Evolutionary conservation across 768 basidiomycete species (phyloP).

Genomic region (Phylloporus scabripes): DNA sequence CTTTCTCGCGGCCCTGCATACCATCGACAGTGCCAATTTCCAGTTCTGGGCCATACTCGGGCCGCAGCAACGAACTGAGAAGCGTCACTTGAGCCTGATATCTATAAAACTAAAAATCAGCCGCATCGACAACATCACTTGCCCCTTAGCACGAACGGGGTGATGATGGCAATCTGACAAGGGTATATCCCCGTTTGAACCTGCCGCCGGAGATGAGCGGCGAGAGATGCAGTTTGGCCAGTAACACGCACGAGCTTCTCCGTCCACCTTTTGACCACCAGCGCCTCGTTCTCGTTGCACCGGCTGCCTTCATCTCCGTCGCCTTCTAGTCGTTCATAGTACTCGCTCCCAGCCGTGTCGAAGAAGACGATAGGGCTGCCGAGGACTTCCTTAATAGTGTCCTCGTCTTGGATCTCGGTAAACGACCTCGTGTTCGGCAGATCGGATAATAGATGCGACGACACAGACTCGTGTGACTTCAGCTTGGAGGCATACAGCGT

Average conservation of each 20-base stretch:
- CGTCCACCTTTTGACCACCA: constrained; percentile 78
- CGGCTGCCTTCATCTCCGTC: constrained; percentile 86
- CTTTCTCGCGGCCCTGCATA: constrained; percentile 95
- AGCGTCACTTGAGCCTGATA: constrained; percentile 95
- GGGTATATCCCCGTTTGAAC: constrained; percentile 55
- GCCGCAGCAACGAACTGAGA: constrained; percentile 70
- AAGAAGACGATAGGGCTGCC: constrained; percentile 83
- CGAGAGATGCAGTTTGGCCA: neutral
- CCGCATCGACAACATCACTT: too few species aligned
- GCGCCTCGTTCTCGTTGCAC: constrained; percentile 93
- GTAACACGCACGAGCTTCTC: constrained; percentile 58
- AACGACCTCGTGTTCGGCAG: constrained; percentile 48
- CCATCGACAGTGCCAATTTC: constrained; percentile 96
- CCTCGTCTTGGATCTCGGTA: constrained; percentile 41
- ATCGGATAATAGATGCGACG: constrained; percentile 65
- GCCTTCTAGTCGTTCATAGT: constrained; percentile 76
- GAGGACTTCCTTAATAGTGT: constrained; percentile 67
- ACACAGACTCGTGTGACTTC: constrained; percentile 65
- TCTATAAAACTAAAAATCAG: constrained; percentile 21
- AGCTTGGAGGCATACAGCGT: constrained; percentile 74
- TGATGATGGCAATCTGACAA: constrained; percentile 79
- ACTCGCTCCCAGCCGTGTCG: constrained; percentile 92
- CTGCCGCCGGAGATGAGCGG: constrained; percentile 32
- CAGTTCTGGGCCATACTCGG: constrained; percentile 57
- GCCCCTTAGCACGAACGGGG: constrained; percentile 50